Evolutionary conservation across 768 basidiomycete genomes (phyloP).

Genomic region (Lentinus tigrinus): DNA sequence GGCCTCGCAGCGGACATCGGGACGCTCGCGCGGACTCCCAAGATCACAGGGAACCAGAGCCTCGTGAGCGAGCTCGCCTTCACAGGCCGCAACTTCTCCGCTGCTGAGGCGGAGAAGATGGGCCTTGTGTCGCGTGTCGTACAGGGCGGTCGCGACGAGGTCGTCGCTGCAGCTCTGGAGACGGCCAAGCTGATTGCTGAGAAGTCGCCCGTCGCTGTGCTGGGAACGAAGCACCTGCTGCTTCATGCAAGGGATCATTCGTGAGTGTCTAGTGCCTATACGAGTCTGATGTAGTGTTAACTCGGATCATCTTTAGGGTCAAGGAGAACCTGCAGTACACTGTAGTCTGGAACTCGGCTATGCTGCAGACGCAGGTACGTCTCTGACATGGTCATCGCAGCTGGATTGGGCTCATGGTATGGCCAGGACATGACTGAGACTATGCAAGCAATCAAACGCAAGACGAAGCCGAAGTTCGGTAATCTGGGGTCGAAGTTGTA

Average conservation of each 20-base stretch:
- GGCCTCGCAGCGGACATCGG: conserved; percentile 89
- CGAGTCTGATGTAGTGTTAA: not conserved
- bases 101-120: conserved; percentile 61
- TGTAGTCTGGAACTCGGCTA: conserved; percentile 52
- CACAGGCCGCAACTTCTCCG: conserved; percentile 69
- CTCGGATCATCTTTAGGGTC: conserved; percentile 24
- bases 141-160: conserved; percentile 61
- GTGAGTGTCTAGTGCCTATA: conserved; percentile 37
- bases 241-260: conserved; percentile 78
- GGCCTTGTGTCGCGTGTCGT: conserved; percentile 79
- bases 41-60: conserved; percentile 73
- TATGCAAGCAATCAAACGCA: conserved; percentile 17
- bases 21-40: conserved; percentile 78
- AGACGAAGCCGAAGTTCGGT: conserved; percentile 16
- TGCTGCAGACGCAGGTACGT: conserved; percentile 50
- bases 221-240: conserved; percentile 75
- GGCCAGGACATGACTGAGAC: conserved; percentile 19
- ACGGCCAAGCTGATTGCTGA: conserved; percentile 63
- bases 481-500: conserved; percentile 17
- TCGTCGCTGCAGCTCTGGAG: conserved; percentile 62
- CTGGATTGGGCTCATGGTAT: not conserved
- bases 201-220: conserved; percentile 80
- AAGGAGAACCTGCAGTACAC: conserved; percentile 56
- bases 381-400: not conserved
- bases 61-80: conserved; percentile 74